Percentiles rank a stretch among this genome's conserved stretches.
phyloP scores from a whole-genome alignment of 139 green algal species.

The Diplosphaera chodatii region DNA sequence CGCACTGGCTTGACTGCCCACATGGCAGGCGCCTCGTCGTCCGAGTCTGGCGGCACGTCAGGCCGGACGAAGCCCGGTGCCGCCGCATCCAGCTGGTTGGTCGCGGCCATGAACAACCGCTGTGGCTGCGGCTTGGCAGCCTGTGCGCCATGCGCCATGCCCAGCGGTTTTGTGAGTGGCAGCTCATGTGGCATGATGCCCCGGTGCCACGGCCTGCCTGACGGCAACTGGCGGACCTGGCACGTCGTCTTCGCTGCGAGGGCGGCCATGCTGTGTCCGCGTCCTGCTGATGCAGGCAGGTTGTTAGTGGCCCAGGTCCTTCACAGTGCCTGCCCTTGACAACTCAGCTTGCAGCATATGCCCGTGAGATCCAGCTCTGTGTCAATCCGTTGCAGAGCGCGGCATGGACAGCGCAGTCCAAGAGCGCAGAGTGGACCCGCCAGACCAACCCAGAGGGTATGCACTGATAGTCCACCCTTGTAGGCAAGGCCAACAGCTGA shows the following conservation, averaged over 20 bases:
- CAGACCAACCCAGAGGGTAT: no score
- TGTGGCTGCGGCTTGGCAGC: not conserved
- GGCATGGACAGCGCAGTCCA: no score
- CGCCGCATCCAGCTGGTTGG: not conserved
- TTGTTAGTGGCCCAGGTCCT: no score
- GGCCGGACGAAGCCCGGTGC: slow-evolving; percentile 10
- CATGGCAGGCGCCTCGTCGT: not conserved
- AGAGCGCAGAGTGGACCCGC: no score
- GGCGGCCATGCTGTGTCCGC: not conserved
- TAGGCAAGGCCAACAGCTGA: no score
- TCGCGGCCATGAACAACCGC: not conserved
- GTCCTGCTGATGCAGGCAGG: no score
- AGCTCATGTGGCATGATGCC: not conserved
- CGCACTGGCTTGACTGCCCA: not conserved
- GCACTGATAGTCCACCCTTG: no score
- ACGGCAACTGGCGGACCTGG: not conserved
- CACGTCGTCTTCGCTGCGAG: not conserved
- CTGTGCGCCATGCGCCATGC: no score
- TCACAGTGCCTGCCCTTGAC: no score
- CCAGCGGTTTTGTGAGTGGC: not conserved
- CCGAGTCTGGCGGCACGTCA: slow-evolving; percentile 13
- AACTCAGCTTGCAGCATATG: no score
- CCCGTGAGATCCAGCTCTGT: no score
- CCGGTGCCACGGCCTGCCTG: not conserved
- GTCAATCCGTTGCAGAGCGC: no score